Evolutionary conservation across 768 basidiomycete species (phyloP).

Genomic region (Boletus coccyginus): DNA sequence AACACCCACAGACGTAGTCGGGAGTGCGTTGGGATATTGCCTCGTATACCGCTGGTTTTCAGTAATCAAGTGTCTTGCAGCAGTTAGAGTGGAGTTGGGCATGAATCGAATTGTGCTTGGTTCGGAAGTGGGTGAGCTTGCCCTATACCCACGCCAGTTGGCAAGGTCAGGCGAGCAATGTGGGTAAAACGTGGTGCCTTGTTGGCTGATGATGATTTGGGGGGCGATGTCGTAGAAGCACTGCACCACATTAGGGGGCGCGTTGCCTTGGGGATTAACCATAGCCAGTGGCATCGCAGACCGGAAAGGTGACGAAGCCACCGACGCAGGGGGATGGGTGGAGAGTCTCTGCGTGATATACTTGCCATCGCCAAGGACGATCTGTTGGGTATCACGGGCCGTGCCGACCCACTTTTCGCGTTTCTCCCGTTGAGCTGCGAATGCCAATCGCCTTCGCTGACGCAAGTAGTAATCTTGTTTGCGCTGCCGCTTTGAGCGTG

Average conservation of each 20-base stretch:
- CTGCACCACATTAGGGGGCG: background rate
- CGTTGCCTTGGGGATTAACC: slow-evolving; percentile 3
- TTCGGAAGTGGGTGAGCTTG: background rate
- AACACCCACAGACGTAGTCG: slow-evolving; percentile 35
- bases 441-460: slow-evolving; percentile 17
- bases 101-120: slow-evolving; percentile 30
- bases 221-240: slow-evolving; percentile 33
- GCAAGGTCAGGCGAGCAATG: slow-evolving; percentile 37
- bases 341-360: slow-evolving; percentile 32
- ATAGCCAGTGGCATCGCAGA: slow-evolving; percentile 2
- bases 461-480: slow-evolving; percentile 22
- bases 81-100: slow-evolving; percentile 31
- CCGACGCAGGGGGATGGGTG: slow-evolving; percentile 1
- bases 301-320: slow-evolving; percentile 17
- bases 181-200: slow-evolving; percentile 40
- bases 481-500: slow-evolving; percentile 19
- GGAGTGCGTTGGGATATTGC: slow-evolving; percentile 14
- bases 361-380: slow-evolving; percentile 41
- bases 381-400: slow-evolving; percentile 36
- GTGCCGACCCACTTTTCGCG: slow-evolving; percentile 32
- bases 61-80: slow-evolving; percentile 27
- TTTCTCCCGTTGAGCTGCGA: slow-evolving; percentile 23
- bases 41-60: slow-evolving; percentile 11
- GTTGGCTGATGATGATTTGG: slow-evolving; percentile 35
- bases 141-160: slow-evolving; percentile 30